phyloP scores from a whole-genome alignment of 345 rosid species.

The Citrus medica region DNA sequence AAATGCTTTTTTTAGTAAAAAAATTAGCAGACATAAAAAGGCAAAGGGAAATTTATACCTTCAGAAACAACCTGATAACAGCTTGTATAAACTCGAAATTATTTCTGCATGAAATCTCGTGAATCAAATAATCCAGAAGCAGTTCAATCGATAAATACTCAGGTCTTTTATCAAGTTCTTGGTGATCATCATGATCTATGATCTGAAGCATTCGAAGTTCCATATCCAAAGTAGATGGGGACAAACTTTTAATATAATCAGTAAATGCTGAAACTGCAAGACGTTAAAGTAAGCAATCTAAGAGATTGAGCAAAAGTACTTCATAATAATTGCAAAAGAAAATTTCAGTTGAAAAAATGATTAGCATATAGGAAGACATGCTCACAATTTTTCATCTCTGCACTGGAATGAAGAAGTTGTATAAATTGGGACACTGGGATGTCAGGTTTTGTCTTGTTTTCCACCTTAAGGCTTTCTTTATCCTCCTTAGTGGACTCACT shows the following conservation, averaged over 20 bases:
- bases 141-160: constrained; percentile 62
- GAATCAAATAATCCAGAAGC: constrained; percentile 75
- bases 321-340: background rate
- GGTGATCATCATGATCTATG: constrained; percentile 59
- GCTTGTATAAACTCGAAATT: constrained; percentile 94
- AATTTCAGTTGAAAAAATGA: background rate
- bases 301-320: constrained; percentile 5
- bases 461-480: constrained; percentile 27
- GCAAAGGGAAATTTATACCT: constrained; percentile 45
- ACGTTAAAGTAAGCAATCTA: constrained; percentile 9
- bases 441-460: constrained; percentile 32
- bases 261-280: constrained; percentile 73
- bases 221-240: constrained; percentile 84
- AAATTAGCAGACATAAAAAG: background rate
- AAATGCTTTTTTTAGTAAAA: background rate
- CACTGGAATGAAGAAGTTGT: constrained; percentile 57
- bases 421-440: constrained; percentile 42
- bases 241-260: constrained; percentile 71
- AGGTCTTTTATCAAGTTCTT: constrained; percentile 59
- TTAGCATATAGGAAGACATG: background rate
- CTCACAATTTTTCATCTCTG: constrained; percentile 60
- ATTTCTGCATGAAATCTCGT: constrained; percentile 62
- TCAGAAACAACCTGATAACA: constrained; percentile 70
- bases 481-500: constrained; percentile 41
- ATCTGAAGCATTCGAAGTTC: constrained; percentile 93